Base-by-base conservation (phyloP, 1,139 yeast genomes). In the Cylindricascospora bacillispora region DNA sequence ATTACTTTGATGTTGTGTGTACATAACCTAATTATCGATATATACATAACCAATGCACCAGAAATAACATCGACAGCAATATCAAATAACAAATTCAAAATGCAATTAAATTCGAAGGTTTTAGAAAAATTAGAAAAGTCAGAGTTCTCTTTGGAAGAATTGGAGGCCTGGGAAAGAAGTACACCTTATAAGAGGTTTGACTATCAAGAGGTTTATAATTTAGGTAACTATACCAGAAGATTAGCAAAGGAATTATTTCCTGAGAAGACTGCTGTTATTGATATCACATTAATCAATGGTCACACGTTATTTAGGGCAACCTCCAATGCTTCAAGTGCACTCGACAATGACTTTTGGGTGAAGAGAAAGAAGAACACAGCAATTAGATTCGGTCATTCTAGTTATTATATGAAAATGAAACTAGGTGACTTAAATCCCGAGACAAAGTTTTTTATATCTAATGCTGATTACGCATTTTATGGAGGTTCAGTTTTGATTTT, bases 401-500 rank as follows among this genome's bases (percentile, higher is more conserved):
- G 73, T 37, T 70, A 65, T 44, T 65, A 53, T 41, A 55, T 72
- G 53, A 77, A 78, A 10, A 62, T 62, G 39, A 67, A 69, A 45
- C 39, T 40, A 31, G 44, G 46, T 14, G 32, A 31, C 4, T 33
- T 31, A 12, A 36, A 41, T 6, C 43, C 49, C 15, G 49, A 44
- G 22, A 61, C 62, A 13, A 65, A 63, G n/a, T 58, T 60, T 35
- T 64, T 57, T 39, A 45, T 57, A 14, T 56, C 63, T 15, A 57
- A 65, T 13, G 38, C 42, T 16, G 73, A 70, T n/a, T 73, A 60
- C 42, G 73, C 78, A 7, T 52, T 62, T 29, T 79, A 72, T 41
- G 82, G 80, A 7, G 81, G 81, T 26, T 70, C 72, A 31, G 64
- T 73, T 31, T 79, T 80, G 2, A 53, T 73, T 28, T 59, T 64